Evolutionary conservation across 495 filamentous ascomycete genomes (phyloP), one percentile per base, ranked within the genome.

Genomic region (Barbatosphaeria neglecta): DNA sequence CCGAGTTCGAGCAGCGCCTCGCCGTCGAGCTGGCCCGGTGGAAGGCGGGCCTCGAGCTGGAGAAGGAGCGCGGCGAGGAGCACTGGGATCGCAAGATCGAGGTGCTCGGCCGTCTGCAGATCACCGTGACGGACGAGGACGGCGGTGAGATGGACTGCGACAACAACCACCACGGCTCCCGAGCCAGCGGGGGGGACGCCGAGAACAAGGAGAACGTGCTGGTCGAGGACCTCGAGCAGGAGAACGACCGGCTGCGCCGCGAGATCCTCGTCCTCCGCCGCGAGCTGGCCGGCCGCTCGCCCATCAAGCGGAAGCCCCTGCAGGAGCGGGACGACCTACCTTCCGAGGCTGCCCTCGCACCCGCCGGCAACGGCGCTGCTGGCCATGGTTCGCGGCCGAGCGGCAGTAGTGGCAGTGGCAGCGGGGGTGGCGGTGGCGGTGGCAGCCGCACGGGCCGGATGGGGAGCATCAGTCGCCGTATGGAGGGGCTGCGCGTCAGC

Each of bases 41-140:
- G 86, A 79, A 85, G 52, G 78, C 69, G 13, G 82, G 80, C 15
- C 77, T 83, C 72, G 82, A 81, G 24, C 76, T 67, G 13, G 84
- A 95, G 61, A 74, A 81, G 55, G 84, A 87, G 45, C 68, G 76
- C 22, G 65, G 65, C n/a, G 86, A 94, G 35, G 87, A 87, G 59
- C 88, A 92, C 64, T 72, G 93, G 47, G 89, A 96, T 60, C 75
- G 77, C 52, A 98, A 98, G 66, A 73, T 96, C 9, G 92, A 96
- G 56, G 77, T 96, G 19, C 68, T 95, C 41, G 80, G 83, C 41
- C 72, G 82, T 31, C 20, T 41, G 20, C 39, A 41, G 39, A 24
- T 41, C 22, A 76, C 78, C 15, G 81, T 90, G 33, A 74, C 75
- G 20, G 53, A 48, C 13, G 49, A 45, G 15, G 51, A 43, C 0